phyloP scores from a whole-genome alignment of 768 basidiomycete species.

The Kwoniella sp. region DNA sequence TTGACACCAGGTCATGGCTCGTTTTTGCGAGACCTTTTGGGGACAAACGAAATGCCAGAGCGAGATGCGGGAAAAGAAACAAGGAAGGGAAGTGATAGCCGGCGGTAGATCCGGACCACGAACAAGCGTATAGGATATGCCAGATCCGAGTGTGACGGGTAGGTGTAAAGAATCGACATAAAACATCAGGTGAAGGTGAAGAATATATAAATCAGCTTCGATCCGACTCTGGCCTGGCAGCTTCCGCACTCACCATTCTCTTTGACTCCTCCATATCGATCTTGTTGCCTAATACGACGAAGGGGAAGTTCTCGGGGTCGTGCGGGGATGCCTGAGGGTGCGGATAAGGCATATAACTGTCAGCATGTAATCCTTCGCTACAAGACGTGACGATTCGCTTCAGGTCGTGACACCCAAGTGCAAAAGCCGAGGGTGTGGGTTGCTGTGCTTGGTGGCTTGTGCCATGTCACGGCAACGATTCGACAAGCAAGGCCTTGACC shows the following conservation, averaged over 20 bases:
- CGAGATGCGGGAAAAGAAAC: not conserved
- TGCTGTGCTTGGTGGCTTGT: too few relatives aligned
- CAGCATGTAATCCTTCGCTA: slow-evolving; percentile 5
- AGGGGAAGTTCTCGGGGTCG: slow-evolving; percentile 99
- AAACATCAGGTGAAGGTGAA: not conserved
- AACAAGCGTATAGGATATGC: not conserved
- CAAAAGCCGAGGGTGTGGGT: too few relatives aligned
- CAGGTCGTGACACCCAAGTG: too few relatives aligned
- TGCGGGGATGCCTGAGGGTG: slow-evolving; percentile 83
- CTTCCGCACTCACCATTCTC: slow-evolving; percentile 73
- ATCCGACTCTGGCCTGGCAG: not conserved
- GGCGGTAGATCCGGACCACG: not conserved
- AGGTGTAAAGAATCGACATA: not conserved
- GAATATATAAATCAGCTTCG: not conserved
- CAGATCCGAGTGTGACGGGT: slow-evolving; percentile 8
- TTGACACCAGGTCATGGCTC: slow-evolving; percentile 99
- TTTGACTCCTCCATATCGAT: slow-evolving; percentile 99
- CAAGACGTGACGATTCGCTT: too few relatives aligned
- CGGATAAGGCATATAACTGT: not conserved
- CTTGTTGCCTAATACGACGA: slow-evolving; percentile 99
- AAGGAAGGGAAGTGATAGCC: not conserved
- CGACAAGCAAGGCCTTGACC: too few relatives aligned
- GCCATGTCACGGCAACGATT: too few relatives aligned
- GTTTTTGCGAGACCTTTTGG: slow-evolving; percentile 95
- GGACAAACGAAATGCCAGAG: not conserved